Percentiles rank a stretch among this genome's conserved stretches.
phyloP scores from a whole-genome alignment of 2,329 filamentous ascomycete genomes.

The Taxawa tesnikishii region DNA sequence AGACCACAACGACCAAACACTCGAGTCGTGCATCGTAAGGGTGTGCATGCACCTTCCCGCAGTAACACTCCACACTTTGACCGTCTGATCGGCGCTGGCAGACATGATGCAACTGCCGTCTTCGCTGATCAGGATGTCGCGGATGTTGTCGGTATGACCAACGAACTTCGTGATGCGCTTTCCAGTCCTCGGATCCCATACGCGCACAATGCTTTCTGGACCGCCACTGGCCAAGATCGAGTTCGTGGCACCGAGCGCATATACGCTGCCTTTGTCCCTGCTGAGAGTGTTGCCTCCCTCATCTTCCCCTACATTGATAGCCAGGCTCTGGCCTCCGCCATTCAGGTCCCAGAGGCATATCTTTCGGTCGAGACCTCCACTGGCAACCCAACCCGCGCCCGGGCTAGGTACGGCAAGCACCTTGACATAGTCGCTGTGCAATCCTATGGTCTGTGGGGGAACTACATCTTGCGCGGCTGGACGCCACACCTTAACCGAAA shows the following conservation, averaged over 20 bases:
- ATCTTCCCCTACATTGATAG: conserved; percentile 75
- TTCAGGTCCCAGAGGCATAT: conserved; percentile 90
- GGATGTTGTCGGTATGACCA: conserved; percentile 88
- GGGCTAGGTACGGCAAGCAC: conserved; percentile 68
- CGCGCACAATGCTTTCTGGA: conserved; percentile 79
- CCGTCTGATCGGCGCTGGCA: conserved; percentile 87
- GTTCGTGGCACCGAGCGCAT: conserved; percentile 70
- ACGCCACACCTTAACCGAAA: conserved; percentile 86
- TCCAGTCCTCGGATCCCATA: conserved; percentile 84
- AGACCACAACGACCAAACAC: conserved; percentile 91
- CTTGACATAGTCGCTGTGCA: conserved; percentile 95
- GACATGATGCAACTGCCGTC: conserved; percentile 86
- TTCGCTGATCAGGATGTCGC: conserved; percentile 80
- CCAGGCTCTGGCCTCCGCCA: conserved; percentile 71
- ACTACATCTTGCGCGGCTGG: conserved; percentile 52
- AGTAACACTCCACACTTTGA: conserved; percentile 96
- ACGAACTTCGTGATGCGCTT: conserved; percentile 93
- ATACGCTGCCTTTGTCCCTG: conserved; percentile 83
- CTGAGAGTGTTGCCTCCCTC: conserved; percentile 58
- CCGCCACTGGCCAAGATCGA: conserved; percentile 83
- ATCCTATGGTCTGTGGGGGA: conserved; percentile 69
- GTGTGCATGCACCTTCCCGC: conserved; percentile 96
- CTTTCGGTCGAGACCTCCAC: conserved; percentile 83
- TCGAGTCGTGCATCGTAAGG: conserved; percentile 97
- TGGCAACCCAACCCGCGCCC: conserved; percentile 75